phyloP scores from a whole-genome alignment of 169 alveolate genomes.

The Cardiosporidium cionae region DNA sequence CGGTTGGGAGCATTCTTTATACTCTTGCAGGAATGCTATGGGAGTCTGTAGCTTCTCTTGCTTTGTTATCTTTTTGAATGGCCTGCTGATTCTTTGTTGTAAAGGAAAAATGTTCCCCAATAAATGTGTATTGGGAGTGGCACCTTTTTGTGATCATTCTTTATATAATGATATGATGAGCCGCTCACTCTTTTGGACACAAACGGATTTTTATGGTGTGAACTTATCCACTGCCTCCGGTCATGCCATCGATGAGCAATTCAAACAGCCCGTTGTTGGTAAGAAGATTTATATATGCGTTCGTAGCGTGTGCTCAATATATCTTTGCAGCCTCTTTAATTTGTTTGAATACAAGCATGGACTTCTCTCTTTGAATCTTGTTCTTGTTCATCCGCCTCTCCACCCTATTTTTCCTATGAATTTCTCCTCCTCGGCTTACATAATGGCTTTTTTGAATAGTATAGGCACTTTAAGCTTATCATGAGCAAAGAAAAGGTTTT shows the following conservation, averaged over 20 bases:
- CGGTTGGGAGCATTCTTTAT: not conserved
- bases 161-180: not conserved
- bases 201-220: constrained; percentile 40
- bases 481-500: too few species aligned
- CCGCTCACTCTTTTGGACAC: constrained; percentile 32
- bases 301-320: not conserved
- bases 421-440: not conserved
- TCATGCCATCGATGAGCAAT: constrained; percentile 26
- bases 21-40: not conserved
- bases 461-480: too few species aligned
- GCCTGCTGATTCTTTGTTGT: constrained; percentile 6
- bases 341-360: not conserved
- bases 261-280: constrained; percentile 48
- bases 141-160: not conserved
- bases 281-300: not conserved
- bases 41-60: not conserved
- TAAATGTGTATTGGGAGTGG: constrained; percentile 1
- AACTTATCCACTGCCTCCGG: constrained; percentile 27
- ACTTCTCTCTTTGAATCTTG: not conserved
- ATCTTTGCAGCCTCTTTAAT: not conserved
- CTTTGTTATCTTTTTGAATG: not conserved
- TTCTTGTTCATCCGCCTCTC: not conserved
- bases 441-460: too few species aligned
- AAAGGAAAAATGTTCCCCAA: constrained; percentile 23
- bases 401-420: not conserved